Evolutionary conservation across 768 basidiomycete species (phyloP), one percentile per base, ranked within the genome.

Genomic region (Rickenella mellea): DNA sequence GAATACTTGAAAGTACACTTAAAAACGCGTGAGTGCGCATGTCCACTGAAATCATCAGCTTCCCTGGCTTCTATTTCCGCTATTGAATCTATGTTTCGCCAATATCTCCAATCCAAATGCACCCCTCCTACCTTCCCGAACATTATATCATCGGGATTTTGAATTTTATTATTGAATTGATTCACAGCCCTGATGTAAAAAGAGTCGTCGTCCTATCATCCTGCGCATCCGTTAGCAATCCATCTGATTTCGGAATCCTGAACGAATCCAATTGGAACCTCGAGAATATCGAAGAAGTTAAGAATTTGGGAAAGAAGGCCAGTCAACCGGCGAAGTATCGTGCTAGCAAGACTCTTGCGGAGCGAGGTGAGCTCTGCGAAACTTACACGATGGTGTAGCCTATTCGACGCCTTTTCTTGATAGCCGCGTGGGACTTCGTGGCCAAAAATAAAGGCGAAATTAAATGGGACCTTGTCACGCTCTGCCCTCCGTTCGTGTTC

Each of bases 131-230:
- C n/a, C n/a, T n/a, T 29, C 12, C 4, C 14, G 24, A n/a, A 4
- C 2, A 26, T 12, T 15, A 12, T 40, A 17, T 12, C 10, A 20
- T 25, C 27, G 19, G 8, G 19, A 35, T 30, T 38, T 19, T 2
- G 3, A 2, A 14, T n/a, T n/a, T 47, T 10, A 39, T 45, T 11
- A 17, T 45, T n/a, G 45, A 37, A 20, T 25, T 8, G 7, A 25
- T 42, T 2, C 32, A 26, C 51, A 65, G 73, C 39, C 48, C 67
- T 12, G 50, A 55, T 7, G 65, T 89, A 49, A 77, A 82, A 55
- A 74, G 86, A 3, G 63, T 91, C 31, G 74, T 87, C 6, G 58
- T 84, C 44, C 84, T 81, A 0, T 77, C 77, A 8, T 85, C 83
- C 1, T 63, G 57, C 35, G 81, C 73, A 1, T 61, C 78, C 0